Evolutionary conservation across 257 asterid species (phyloP).

Genomic region (Nemophila menziesii): DNA sequence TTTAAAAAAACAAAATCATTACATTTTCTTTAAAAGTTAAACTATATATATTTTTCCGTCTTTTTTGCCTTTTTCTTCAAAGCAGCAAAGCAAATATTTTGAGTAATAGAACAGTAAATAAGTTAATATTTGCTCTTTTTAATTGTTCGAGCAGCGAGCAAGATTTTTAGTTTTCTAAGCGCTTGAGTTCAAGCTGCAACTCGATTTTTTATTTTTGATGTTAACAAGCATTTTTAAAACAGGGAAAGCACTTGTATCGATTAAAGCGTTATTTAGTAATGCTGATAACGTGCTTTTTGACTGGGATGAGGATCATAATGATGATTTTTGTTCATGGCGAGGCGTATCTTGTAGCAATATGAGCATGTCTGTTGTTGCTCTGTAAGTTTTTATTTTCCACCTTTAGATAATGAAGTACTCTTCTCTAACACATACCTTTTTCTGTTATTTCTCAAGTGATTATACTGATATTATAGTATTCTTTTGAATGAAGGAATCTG

Average conservation of each 20-base stretch:
- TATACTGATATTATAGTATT: not conserved
- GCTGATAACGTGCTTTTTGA: constrained; percentile 68
- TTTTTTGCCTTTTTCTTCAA: not conserved
- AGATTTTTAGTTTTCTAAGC: not conserved
- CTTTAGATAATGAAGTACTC: not conserved
- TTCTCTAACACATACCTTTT: not conserved
- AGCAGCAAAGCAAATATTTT: not conserved
- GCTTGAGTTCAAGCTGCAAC: not conserved
- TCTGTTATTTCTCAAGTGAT: too few species aligned
- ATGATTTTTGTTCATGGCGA: constrained; percentile 84
- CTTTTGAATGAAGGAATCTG: constrained; percentile 46
- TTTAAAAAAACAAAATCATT: too few species aligned
- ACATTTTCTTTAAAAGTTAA: too few species aligned
- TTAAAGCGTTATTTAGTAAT: constrained; percentile 78
- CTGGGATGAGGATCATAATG: constrained; percentile 77
- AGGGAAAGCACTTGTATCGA: constrained; percentile 77
- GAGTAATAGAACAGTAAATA: too few species aligned
- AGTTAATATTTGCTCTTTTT: not conserved
- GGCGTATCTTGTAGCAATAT: constrained; percentile 77
- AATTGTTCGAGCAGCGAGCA: not conserved
- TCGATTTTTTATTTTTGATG: not conserved
- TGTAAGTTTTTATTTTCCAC: constrained; percentile 35
- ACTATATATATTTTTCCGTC: not conserved
- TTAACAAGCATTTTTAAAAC: not conserved
- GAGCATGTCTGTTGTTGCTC: constrained; percentile 61